A percentile compares a stretch with the other conserved stretches of the same genome.
Evolutionary conservation across 139 green algal genomes (phyloP).

Genomic region (Chlamydomonas schloesseri): DNA sequence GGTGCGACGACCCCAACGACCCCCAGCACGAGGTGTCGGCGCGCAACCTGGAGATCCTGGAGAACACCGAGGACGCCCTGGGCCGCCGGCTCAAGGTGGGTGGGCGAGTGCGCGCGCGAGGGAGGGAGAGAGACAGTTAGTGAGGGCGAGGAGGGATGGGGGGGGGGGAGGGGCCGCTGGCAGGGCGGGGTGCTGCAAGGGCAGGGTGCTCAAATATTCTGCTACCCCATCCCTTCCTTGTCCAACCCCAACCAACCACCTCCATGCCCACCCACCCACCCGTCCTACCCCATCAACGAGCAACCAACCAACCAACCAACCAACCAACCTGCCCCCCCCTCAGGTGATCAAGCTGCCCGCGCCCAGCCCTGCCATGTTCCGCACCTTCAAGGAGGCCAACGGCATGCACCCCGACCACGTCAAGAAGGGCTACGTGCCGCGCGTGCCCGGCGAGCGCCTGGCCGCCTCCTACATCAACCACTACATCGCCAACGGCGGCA

Average conservation of each 20-base stretch:
- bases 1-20: conserved; percentile 77
- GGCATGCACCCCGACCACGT: conserved; percentile 70
- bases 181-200: no score
- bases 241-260: no score
- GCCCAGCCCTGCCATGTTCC: conserved; percentile 64
- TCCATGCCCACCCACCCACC: no score
- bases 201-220: no score
- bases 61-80: conserved; percentile 62
- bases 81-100: conserved; percentile 59
- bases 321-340: no score
- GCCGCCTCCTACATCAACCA: conserved; percentile 88
- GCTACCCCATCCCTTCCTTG: no score
- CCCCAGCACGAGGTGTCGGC: conserved; percentile 68
- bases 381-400: conserved; percentile 46
- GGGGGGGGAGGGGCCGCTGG: no score
- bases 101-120: no score
- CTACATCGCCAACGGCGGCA: conserved; percentile 80
- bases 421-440: conserved; percentile 70
- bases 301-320: no score
- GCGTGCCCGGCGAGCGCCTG: conserved; percentile 65
- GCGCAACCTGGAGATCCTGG: conserved; percentile 56
- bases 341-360: conserved; percentile 79
- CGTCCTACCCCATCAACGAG: no score
- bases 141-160: no score
- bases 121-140: no score